phyloP scores from a whole-genome alignment of 441 rosid species.

The Capsella rubella region DNA sequence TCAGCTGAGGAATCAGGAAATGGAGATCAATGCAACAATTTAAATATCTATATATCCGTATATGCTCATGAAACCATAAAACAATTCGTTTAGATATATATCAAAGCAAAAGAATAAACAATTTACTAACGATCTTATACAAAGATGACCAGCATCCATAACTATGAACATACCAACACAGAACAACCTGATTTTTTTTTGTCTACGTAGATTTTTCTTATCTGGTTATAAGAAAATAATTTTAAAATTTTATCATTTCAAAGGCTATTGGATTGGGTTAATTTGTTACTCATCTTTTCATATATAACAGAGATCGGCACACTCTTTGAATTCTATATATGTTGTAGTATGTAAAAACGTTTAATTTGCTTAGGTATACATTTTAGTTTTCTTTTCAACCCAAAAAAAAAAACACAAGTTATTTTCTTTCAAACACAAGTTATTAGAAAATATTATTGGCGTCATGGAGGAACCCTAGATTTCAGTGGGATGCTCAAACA shows the following conservation, averaged over 20 bases:
- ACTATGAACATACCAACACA: background rate
- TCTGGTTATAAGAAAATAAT: background rate
- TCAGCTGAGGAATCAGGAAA: constrained; percentile 32
- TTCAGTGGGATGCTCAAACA: constrained; percentile 42
- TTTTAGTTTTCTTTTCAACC: background rate
- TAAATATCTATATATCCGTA: constrained; percentile 4
- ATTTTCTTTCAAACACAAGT: background rate
- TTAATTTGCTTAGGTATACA: background rate
- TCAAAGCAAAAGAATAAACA: background rate
- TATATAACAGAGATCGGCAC: background rate
- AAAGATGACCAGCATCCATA: background rate
- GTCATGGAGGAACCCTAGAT: constrained; percentile 45
- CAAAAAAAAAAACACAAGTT: no score
- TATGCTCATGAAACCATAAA: background rate
- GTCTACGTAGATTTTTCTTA: no score
- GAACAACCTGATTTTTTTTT: no score
- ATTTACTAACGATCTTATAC: background rate
- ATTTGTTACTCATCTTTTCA: background rate
- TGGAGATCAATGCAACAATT: constrained; percentile 29
- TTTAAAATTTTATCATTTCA: background rate
- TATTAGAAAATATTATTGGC: constrained; percentile 26
- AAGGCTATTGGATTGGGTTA: background rate
- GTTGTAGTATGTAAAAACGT: constrained; percentile 14
- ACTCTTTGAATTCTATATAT: background rate
- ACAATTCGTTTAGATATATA: background rate